These are phyloP conservation scores for Phaseolus coccineus DNA, from an alignment of 331 rosid genomes.

Conservation along the genomic window DNA sequence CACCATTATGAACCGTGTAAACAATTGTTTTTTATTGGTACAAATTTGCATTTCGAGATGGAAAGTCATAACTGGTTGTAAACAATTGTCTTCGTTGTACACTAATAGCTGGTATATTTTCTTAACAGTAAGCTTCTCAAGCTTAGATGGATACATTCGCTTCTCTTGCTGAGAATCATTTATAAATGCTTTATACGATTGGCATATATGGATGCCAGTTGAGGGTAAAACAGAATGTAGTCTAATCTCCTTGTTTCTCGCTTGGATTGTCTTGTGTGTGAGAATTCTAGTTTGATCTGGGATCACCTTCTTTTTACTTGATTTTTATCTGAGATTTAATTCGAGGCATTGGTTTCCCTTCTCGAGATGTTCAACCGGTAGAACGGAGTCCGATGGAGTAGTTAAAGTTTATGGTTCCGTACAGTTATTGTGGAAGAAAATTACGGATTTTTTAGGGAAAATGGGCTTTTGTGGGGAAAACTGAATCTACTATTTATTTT, in stretches of 20 bases:
- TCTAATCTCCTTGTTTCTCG: background rate
- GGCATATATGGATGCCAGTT: constrained; percentile 39
- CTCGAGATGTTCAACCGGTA: background rate
- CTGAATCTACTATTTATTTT: too few relatives aligned
- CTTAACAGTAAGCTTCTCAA: constrained; percentile 47
- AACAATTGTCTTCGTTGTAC: constrained; percentile 52
- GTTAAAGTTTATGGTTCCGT: background rate
- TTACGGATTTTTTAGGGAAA: too few relatives aligned
- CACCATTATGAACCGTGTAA: constrained; percentile 51
- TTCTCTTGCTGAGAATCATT: constrained; percentile 44
- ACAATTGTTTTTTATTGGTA: constrained; percentile 51
- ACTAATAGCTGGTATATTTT: constrained; percentile 44
- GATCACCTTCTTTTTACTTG: background rate
- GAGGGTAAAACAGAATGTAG: constrained; percentile 22
- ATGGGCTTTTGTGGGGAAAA: too few relatives aligned
- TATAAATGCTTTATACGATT: constrained; percentile 44
- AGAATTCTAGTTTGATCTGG: background rate
- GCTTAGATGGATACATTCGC: constrained; percentile 33
- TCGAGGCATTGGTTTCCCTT: background rate
- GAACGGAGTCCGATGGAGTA: background rate
- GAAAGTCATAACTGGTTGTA: constrained; percentile 46
- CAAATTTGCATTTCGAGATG: constrained; percentile 51
- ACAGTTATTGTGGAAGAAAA: background rate
- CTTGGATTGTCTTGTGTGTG: background rate
- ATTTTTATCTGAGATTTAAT: background rate